Evolutionary conservation across 2,329 filamentous ascomycete species (phyloP), one percentile per base, ranked within the genome.

Genomic region (Ceratocystis harringtonii): DNA sequence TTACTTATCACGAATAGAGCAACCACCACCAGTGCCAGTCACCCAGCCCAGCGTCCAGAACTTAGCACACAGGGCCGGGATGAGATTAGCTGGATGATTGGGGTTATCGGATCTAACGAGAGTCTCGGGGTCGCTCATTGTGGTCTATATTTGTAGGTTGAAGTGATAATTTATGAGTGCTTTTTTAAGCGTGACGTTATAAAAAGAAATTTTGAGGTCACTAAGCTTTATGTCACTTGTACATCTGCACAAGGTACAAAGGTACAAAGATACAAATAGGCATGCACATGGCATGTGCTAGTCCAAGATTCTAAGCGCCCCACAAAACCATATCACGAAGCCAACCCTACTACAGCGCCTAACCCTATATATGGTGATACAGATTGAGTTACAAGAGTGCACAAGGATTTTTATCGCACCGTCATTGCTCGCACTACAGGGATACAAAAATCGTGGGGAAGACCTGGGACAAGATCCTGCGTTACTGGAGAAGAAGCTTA

Each of bases 31-130:
- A 1, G 89, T 94, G 66, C 89, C 90, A 12, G 90, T 92, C 36
- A 94, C 92, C 92, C 94, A 97, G 71, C 94, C 94, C 71, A 95
- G 80, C 19, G 83, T 90, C 83, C 96, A 99, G 78, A 99, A 99
- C 74, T 92, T 94, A 72, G 88, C 88, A 78, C 94, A 99, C 61
- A 99, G 83, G 61, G 89, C 87, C 69, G 92, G 94, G 70, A 96
- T 96, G 71, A 95, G 82, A 77, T 99, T 99, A 70, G 94, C 92
- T 25, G 94, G 94, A 76, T 99, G 94, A 68, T 90, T 79, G 4
- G 88, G 86, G 74, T 96, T 85, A 36, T 77, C 73, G 10, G 85
- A 87, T 48, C 76, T 76, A 73, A 88, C 77, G 68, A 87, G 80
- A 22, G 63, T 48, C 57, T 67, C 66, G 15, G 52, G 19, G 63